Conservation (phyloP, 116 monocot species). For the Cymodocea nodosa region DNA sequence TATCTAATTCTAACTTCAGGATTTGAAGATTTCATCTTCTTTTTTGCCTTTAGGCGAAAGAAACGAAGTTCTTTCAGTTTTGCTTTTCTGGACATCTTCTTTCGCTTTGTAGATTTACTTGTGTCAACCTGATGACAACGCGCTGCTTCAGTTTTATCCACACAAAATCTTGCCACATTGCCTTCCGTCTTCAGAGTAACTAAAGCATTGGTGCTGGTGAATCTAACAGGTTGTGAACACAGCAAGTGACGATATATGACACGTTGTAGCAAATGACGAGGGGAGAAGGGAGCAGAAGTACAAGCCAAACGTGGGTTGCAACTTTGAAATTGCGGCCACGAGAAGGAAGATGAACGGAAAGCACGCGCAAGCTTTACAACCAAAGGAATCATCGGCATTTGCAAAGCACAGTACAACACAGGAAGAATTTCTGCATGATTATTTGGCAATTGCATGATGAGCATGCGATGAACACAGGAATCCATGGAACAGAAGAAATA, state of each 20-base stretch:
- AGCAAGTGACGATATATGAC: conserved; percentile 4
- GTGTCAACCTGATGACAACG: conserved; percentile 8
- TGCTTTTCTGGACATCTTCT: conserved; percentile 63
- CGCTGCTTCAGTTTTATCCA: conserved; percentile 18
- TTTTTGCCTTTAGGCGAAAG: conserved; percentile 83
- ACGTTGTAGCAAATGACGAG: conserved; percentile 1
- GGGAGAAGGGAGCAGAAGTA: neutral
- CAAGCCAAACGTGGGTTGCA: neutral
- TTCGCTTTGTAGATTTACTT: conserved; percentile 17
- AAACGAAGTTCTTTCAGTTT: conserved; percentile 75
- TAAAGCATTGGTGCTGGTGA: conserved; percentile 31
- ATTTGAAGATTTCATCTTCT: conserved; percentile 90
- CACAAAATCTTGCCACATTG: conserved; percentile 41
- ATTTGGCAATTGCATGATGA: neutral
- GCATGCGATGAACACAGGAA: too few species aligned
- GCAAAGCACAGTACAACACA: neutral
- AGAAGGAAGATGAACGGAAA: conserved; percentile 6
- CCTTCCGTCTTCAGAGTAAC: conserved; percentile 40
- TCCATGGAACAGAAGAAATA: too few species aligned
- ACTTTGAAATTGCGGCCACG: neutral
- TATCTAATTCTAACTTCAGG: conserved; percentile 89
- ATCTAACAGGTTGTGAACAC: conserved; percentile 21
- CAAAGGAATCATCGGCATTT: conserved; percentile 9
- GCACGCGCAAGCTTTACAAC: neutral
- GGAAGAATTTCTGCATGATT: conserved; percentile 1